These are phyloP conservation scores for Suillus discolor DNA, from an alignment of 768 basidiomycete genomes.

Conservation along the genomic window DNA sequence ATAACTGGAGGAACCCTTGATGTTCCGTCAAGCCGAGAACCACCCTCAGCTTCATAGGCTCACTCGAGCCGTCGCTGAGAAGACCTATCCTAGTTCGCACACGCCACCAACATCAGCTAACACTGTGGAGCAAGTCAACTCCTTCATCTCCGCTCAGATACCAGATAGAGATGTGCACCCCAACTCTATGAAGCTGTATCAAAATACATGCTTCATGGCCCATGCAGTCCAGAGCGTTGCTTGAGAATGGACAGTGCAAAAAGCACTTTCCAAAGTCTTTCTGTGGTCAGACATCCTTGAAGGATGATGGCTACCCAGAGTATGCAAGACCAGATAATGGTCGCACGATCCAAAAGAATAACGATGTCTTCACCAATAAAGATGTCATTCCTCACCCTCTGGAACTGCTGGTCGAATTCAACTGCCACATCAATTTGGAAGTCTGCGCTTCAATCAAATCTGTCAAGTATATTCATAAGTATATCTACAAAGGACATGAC, in stretches of 20 bases:
- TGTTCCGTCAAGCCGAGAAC: too few relatives aligned
- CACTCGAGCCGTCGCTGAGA: too few relatives aligned
- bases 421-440: constrained; percentile 57
- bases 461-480: constrained; percentile 51
- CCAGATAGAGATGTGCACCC: constrained; percentile 46
- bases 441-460: constrained; percentile 38
- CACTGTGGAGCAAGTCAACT: constrained; percentile 44
- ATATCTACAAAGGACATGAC: constrained; percentile 52
- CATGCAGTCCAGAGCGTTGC: constrained; percentile 38
- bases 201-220: constrained; percentile 49
- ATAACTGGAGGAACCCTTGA: too few relatives aligned
- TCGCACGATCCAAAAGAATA: constrained; percentile 21
- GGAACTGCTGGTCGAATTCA: constrained; percentile 35
- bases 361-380: constrained; percentile 35
- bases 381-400: constrained; percentile 47
- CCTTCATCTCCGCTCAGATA: constrained; percentile 41
- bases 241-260: constrained; percentile 43
- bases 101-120: too few relatives aligned
- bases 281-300: constrained; percentile 33
- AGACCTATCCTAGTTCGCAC: too few relatives aligned
- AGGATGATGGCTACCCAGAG: constrained; percentile 42
- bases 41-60: too few relatives aligned
- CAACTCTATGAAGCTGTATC: constrained; percentile 41
- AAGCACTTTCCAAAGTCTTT: constrained; percentile 50
- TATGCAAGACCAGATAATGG: constrained; percentile 41